Conservation (phyloP, 805 yeast species). For the Saccharomyces eubayanus region DNA sequence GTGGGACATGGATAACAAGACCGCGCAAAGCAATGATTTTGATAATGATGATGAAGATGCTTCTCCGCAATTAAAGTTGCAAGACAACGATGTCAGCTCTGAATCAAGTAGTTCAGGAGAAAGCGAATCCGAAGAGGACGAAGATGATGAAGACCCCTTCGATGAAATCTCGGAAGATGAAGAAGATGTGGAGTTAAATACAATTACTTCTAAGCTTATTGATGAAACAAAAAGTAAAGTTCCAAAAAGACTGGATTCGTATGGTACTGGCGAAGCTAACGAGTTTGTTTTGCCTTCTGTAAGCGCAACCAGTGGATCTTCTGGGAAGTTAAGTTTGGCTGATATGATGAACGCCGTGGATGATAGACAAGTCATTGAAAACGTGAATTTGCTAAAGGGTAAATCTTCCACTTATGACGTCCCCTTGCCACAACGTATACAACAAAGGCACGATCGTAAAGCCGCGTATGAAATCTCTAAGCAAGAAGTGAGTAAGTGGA, state of each 20-base stretch:
- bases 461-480: slow-evolving; percentile 89
- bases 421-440: slow-evolving; percentile 81
- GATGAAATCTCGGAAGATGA: slow-evolving; percentile 39
- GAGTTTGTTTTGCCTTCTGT: slow-evolving; percentile 61
- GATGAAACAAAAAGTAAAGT: slow-evolving; percentile 28
- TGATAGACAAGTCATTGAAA: slow-evolving; percentile 39
- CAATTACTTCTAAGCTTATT: slow-evolving; percentile 35
- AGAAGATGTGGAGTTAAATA: slow-evolving; percentile 47
- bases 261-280: slow-evolving; percentile 53
- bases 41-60: slow-evolving; percentile 13
- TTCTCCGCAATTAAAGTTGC: slow-evolving; percentile 8
- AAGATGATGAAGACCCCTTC: slow-evolving; percentile 25
- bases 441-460: slow-evolving; percentile 72
- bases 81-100: slow-evolving; percentile 17
- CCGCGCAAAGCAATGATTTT: slow-evolving; percentile 18
- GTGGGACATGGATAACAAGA: slow-evolving; percentile 70
- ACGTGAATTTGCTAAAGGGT: slow-evolving; percentile 40
- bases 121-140: slow-evolving; percentile 15
- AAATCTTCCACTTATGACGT: slow-evolving; percentile 50
- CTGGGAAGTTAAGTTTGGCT: slow-evolving; percentile 48
- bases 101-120: slow-evolving; percentile 2
- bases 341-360: slow-evolving; percentile 70
- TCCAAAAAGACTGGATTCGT: slow-evolving; percentile 42
- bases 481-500: slow-evolving; percentile 83
- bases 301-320: slow-evolving; percentile 4